A percentile compares a stretch with the other conserved stretches of the same genome.
Conservation (phyloP, 2,329 filamentous ascomycete genomes). For the Phymatotrichopsis omnivora region DNA sequence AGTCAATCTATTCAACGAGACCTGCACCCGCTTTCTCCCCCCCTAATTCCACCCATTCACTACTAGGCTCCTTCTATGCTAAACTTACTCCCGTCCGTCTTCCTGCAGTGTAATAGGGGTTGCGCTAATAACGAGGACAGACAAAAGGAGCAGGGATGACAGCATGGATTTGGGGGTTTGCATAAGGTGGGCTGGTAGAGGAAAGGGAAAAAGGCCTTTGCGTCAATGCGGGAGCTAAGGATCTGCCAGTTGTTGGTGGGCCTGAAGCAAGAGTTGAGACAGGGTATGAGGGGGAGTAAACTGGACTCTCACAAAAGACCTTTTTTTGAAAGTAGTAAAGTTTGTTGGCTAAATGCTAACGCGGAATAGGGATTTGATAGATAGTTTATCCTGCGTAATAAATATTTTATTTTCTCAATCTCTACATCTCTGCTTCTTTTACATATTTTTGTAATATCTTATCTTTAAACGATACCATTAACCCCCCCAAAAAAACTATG, state of each 20-base stretch:
- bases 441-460: no score
- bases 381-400: no score
- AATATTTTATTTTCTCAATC: no score
- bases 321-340: no score
- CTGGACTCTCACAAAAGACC: no score
- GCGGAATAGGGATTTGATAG: no score
- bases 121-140: not conserved
- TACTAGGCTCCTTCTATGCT: constrained; percentile 10
- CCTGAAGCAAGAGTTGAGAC: constrained; percentile 18
- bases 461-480: no score
- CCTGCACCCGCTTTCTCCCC: constrained; percentile 30
- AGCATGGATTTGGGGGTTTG: constrained; percentile 8
- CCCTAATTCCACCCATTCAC: constrained; percentile 6
- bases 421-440: no score
- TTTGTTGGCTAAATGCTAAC: no score
- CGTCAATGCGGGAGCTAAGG: constrained; percentile 17
- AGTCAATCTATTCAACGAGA: constrained; percentile 55
- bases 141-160: constrained; percentile 18
- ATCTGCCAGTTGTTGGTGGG: constrained; percentile 16
- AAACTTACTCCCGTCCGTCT: constrained; percentile 14
- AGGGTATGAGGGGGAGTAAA: constrained; percentile 25
- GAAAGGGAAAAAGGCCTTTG: constrained; percentile 12
- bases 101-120: constrained; percentile 5
- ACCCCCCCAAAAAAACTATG: no score
- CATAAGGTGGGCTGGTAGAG: constrained; percentile 7